Conservation (phyloP, 2,329 filamentous ascomycete species). For the Alternaria dauci region DNA sequence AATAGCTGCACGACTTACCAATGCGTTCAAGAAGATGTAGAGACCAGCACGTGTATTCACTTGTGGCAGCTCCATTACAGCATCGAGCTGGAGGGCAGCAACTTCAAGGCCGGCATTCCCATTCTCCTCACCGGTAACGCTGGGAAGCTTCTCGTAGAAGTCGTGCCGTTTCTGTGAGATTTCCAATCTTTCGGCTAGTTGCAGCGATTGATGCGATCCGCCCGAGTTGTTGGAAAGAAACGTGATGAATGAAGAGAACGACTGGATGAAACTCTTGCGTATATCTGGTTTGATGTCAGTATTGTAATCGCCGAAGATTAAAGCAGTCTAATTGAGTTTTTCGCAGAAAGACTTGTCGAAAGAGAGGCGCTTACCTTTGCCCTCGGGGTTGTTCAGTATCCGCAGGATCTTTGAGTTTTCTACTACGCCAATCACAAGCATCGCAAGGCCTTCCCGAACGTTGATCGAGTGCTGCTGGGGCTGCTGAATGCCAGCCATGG, state of each 20-base stretch:
- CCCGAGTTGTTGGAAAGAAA: slow-evolving; percentile 64
- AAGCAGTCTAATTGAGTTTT: not conserved
- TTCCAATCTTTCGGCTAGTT: slow-evolving; percentile 51
- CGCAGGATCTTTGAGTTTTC: slow-evolving; percentile 67
- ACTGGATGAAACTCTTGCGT: slow-evolving; percentile 43
- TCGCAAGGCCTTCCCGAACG: slow-evolving; percentile 69
- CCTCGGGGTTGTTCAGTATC: slow-evolving; percentile 62
- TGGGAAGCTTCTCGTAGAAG: slow-evolving; percentile 55
- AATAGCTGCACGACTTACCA: slow-evolving; percentile 62
- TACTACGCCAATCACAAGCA: slow-evolving; percentile 68
- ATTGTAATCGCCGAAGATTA: not conserved
- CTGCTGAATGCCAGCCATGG: slow-evolving; percentile 54
- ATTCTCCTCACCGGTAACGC: slow-evolving; percentile 53
- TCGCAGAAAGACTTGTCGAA: not conserved
- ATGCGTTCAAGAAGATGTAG: slow-evolving; percentile 84
- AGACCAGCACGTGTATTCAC: slow-evolving; percentile 81
- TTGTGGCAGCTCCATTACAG: slow-evolving; percentile 71
- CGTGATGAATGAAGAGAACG: slow-evolving; percentile 45
- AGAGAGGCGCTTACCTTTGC: slow-evolving; percentile 59
- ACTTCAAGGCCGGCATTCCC: slow-evolving; percentile 52
- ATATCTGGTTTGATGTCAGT: slow-evolving; percentile 32
- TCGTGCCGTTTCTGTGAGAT: slow-evolving; percentile 52
- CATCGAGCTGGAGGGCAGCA: slow-evolving; percentile 61
- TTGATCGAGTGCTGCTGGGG: slow-evolving; percentile 67
- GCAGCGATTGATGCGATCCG: slow-evolving; percentile 61